Conservation (phyloP, 106 monocot species). For the Acanthochlamys bracteata region DNA sequence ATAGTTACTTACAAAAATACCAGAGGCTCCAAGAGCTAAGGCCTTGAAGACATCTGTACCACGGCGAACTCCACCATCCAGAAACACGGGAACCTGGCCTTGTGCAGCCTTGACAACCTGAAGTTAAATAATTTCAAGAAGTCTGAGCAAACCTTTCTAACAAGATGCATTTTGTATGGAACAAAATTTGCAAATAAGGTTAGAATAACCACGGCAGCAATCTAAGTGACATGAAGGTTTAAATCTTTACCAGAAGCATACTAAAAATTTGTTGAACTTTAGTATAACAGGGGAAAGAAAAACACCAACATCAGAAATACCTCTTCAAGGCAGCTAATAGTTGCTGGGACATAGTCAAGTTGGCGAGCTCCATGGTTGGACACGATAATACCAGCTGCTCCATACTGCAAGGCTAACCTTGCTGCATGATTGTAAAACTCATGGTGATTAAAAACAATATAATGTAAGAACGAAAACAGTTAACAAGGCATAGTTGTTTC, state of each 20-base stretch:
- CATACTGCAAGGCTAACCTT: constrained; percentile 45
- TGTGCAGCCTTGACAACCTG: constrained; percentile 62
- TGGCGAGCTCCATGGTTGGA: constrained; percentile 85
- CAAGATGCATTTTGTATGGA: no score
- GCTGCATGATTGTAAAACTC: constrained; percentile 24
- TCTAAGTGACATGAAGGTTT: no score
- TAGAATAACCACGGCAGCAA: no score
- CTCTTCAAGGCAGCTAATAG: constrained; percentile 63
- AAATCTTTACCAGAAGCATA: no score
- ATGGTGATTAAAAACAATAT: neutral
- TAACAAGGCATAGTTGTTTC: neutral
- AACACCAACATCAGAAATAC: constrained; percentile 9
- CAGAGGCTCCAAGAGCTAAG: constrained; percentile 79
- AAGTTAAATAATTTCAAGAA: neutral
- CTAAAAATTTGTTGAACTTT: no score
- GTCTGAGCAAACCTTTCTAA: no score
- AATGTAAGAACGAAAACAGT: neutral
- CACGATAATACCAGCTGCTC: constrained; percentile 64
- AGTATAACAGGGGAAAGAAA: neutral
- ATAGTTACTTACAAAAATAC: constrained; percentile 72
- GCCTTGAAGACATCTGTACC: constrained; percentile 96
- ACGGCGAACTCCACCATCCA: constrained; percentile 84
- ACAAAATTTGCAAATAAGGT: no score
- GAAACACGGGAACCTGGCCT: constrained; percentile 65
- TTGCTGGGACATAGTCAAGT: constrained; percentile 61